phyloP scores from a whole-genome alignment of 371 early-diverging fungal species.

The Entomophthora muscae region DNA sequence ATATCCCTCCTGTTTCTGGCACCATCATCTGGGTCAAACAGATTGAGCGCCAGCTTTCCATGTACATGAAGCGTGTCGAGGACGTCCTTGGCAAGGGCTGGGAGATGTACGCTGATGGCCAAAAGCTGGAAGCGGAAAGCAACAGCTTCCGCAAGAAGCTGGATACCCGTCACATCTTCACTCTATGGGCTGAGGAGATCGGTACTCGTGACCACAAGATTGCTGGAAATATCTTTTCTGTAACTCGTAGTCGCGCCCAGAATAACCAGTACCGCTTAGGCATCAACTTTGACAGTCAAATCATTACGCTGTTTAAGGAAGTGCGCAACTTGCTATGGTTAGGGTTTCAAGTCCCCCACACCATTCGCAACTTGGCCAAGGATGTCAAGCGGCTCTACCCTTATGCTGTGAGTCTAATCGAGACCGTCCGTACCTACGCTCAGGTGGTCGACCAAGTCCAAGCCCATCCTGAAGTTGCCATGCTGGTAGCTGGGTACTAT shows the following conservation, averaged over 20 bases:
- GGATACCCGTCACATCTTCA: conserved; percentile 75
- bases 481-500: conserved; percentile 76
- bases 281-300: conserved; percentile 87
- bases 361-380: conserved; percentile 81
- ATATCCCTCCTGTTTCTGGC: conserved; percentile 84
- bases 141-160: conserved; percentile 82
- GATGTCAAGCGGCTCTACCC: conserved; percentile 96
- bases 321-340: conserved; percentile 87
- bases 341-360: conserved; percentile 80
- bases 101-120: conserved; percentile 93
- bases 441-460: conserved; percentile 67
- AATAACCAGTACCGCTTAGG: conserved; percentile 58
- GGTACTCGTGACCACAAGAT: conserved; percentile 69
- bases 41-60: conserved; percentile 88
- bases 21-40: conserved; percentile 96
- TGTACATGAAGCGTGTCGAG: conserved; percentile 94
- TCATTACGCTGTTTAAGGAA: conserved; percentile 94
- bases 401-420: conserved; percentile 88
- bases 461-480: conserved; percentile 50
- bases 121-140: conserved; percentile 78
- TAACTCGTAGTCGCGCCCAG: conserved; percentile 67
- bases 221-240: conserved; percentile 80
- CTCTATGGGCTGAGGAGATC: conserved; percentile 83
- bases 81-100: conserved; percentile 95
- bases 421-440: conserved; percentile 82